A percentile compares a stretch with the other conserved stretches of the same genome.
Conservation (phyloP, 176 grass and related monocot species). For the Puccinellia tenuiflora region DNA sequence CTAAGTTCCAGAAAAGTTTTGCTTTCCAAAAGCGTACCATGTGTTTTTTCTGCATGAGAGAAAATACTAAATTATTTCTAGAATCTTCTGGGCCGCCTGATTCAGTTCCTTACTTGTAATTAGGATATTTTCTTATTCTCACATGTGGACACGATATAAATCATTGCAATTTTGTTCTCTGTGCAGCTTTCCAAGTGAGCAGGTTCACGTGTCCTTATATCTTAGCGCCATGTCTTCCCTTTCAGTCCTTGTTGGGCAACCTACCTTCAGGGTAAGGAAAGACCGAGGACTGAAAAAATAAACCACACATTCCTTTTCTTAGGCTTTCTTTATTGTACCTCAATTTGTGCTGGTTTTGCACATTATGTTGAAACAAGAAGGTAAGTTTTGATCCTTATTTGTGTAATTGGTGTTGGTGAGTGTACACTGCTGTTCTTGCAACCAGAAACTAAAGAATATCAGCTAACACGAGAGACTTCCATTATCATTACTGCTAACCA, state of each 20-base stretch:
- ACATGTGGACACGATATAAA: neutral
- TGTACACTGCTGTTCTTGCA: neutral
- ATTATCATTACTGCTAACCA: neutral
- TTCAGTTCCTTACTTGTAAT: neutral
- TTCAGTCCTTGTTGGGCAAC: slow-evolving; percentile 62
- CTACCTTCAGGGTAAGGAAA: slow-evolving; percentile 57
- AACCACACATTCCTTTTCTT: neutral
- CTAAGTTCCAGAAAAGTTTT: neutral
- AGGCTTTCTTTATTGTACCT: neutral
- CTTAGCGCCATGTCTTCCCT: slow-evolving; percentile 67
- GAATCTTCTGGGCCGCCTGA: neutral
- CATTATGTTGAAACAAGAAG: neutral
- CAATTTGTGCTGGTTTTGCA: neutral
- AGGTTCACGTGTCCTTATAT: slow-evolving; percentile 77
- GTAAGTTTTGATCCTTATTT: neutral
- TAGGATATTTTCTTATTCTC: neutral
- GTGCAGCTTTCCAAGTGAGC: slow-evolving; percentile 86
- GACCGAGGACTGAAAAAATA: neutral
- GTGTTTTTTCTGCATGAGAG: too few species aligned
- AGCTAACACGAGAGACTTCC: neutral
- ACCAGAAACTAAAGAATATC: neutral
- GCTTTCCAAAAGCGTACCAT: neutral
- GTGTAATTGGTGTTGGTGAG: neutral
- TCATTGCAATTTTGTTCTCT: slow-evolving; percentile 3
- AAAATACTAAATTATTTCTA: neutral